phyloP scores from a whole-genome alignment of 2,329 filamentous ascomycete species.

The Neopestalotiopsis clavispora region DNA sequence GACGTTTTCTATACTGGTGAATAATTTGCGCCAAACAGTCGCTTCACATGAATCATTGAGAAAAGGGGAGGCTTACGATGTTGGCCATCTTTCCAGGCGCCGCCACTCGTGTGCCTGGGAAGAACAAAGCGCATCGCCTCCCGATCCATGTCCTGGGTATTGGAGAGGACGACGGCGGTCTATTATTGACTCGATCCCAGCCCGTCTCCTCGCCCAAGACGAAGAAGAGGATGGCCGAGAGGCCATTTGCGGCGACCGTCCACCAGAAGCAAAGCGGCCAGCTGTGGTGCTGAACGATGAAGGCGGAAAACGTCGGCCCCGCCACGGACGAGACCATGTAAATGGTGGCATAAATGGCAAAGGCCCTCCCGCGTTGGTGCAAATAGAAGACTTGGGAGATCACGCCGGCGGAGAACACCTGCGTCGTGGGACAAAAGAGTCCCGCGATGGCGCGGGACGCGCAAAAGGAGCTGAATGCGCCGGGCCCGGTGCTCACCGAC shows the following conservation, averaged over 20 bases:
- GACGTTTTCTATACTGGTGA: neutral
- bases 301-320: constrained; percentile 2
- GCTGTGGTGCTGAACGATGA: neutral
- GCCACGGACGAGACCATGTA: neutral
- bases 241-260: neutral
- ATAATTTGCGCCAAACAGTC: neutral
- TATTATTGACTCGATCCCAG: neutral
- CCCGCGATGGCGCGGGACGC: neutral
- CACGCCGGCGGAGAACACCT: neutral
- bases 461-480: neutral
- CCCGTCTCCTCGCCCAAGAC: neutral
- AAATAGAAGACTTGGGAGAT: constrained; percentile 3
- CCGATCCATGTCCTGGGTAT: constrained; percentile 5
- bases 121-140: neutral
- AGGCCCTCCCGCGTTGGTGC: constrained; percentile 9
- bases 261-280: constrained; percentile 7
- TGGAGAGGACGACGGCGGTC: neutral
- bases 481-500: neutral
- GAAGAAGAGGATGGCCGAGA: neutral
- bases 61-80: neutral
- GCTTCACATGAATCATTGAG: neutral
- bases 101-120: neutral
- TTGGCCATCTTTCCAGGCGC: neutral
- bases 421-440: neutral
- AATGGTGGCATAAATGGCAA: neutral